phyloP scores from a whole-genome alignment of 2,329 filamentous ascomycete genomes.

The Aspergillus proliferans region DNA sequence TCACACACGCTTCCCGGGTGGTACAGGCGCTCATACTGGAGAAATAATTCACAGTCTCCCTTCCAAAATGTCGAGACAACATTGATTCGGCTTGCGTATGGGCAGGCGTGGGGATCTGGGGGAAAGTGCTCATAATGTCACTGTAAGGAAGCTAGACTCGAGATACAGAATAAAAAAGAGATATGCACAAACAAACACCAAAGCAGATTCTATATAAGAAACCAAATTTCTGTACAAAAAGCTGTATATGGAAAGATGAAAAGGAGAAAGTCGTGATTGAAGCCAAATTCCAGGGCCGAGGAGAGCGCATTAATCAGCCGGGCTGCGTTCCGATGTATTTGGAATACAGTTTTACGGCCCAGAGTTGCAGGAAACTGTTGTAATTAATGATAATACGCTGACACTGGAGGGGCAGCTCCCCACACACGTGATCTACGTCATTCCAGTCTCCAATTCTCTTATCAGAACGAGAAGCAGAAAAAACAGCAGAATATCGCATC shows the following conservation, averaged over 20 bases:
- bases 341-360: slow-evolving; percentile 1
- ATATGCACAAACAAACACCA: background rate
- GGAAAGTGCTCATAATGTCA: slow-evolving; percentile 21
- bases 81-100: slow-evolving; percentile 55
- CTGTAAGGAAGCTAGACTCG: background rate
- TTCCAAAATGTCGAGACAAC: slow-evolving; percentile 44
- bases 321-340: background rate
- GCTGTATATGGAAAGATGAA: background rate
- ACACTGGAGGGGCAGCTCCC: slow-evolving; percentile 16
- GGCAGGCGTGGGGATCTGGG: slow-evolving; percentile 51
- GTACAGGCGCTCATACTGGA: slow-evolving; percentile 31
- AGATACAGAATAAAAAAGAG: background rate
- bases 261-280: background rate
- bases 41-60: slow-evolving; percentile 48
- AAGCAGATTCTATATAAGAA: background rate
- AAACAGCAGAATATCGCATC: background rate
- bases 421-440: slow-evolving; percentile 23
- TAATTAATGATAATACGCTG: slow-evolving; percentile 5
- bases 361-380: background rate
- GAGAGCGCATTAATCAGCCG: slow-evolving; percentile 2
- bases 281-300: background rate
- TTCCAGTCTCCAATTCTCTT: slow-evolving; percentile 1
- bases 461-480: background rate
- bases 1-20: background rate
- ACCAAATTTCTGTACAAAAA: background rate